phyloP scores from a whole-genome alignment of 768 basidiomycete genomes.

The Boletales sp. region DNA sequence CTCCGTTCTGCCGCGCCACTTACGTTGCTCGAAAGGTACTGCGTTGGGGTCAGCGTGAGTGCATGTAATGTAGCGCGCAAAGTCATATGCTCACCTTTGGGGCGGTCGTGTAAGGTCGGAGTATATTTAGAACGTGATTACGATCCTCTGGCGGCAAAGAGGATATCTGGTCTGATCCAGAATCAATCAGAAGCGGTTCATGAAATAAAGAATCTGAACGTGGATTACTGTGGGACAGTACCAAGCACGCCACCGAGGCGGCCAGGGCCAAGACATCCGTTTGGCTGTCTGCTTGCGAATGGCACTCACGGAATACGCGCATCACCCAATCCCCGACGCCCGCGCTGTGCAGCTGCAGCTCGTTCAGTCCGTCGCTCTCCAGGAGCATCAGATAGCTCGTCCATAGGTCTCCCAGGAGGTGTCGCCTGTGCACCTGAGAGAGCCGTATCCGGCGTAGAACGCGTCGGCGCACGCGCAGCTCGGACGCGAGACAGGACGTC shows the following conservation, averaged over 20 bases:
- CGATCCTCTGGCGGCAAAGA: slow-evolving; percentile 36
- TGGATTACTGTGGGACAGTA: slow-evolving; percentile 35
- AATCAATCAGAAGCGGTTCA: slow-evolving; percentile 24
- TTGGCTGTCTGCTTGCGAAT: slow-evolving; percentile 4
- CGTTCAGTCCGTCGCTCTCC: slow-evolving; percentile 51
- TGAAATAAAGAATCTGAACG: slow-evolving; percentile 20
- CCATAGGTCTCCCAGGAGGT: slow-evolving; percentile 48
- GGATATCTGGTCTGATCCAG: slow-evolving; percentile 36
- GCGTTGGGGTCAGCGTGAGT: slow-evolving; percentile 18
- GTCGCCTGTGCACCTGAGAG: slow-evolving; percentile 21
- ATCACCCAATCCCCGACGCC: slow-evolving; percentile 35
- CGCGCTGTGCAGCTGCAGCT: slow-evolving; percentile 39
- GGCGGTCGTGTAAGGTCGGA: slow-evolving; percentile 39
- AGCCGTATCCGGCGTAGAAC: slow-evolving; percentile 47
- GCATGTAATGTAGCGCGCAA: not conserved
- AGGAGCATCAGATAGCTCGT: slow-evolving; percentile 57
- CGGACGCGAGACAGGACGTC: slow-evolving; percentile 40
- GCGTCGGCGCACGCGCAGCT: slow-evolving; percentile 45
- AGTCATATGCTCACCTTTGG: slow-evolving; percentile 27
- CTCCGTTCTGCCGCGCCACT: slow-evolving; percentile 19
- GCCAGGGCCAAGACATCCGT: slow-evolving; percentile 21
- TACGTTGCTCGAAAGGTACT: slow-evolving; percentile 25
- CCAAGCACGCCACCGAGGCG: slow-evolving; percentile 33
- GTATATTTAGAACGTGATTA: slow-evolving; percentile 37
- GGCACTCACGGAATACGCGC: slow-evolving; percentile 19